These are phyloP conservation scores for Penicillium sp. DNA, from an alignment of 2,329 filamentous ascomycete genomes.

Conservation along the genomic window DNA sequence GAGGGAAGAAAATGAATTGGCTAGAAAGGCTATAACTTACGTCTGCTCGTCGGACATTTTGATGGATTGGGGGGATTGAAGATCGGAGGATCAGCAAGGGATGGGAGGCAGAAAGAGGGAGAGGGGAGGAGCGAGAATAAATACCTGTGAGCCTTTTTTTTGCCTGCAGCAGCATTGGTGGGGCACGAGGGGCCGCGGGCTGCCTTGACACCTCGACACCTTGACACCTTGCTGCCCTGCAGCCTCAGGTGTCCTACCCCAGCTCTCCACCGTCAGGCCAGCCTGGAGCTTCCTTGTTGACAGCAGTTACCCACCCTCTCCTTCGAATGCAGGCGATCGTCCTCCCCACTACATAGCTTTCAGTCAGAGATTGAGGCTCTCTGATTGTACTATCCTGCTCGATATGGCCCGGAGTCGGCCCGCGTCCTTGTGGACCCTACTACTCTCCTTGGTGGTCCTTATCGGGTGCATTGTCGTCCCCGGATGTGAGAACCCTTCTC, in stretches of 20 bases:
- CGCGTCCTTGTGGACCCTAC: conserved; percentile 63
- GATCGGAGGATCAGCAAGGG: conserved; percentile 23
- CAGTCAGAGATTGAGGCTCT: conserved; percentile 34
- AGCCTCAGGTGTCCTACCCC: conserved; percentile 28
- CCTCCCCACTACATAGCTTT: conserved; percentile 18
- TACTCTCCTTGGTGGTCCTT: conserved; percentile 58
- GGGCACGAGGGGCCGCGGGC: conserved; percentile 20
- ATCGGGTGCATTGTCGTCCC: conserved; percentile 62
- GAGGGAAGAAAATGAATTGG: conserved; percentile 12
- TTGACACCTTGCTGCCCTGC: conserved; percentile 12
- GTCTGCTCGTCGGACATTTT: conserved; percentile 82
- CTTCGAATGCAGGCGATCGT: conserved; percentile 33
- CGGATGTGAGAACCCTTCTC: conserved; percentile 54
- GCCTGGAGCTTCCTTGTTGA: conserved; percentile 30
- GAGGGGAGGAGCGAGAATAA: conserved; percentile 22
- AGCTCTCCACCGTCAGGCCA: conserved; percentile 36
- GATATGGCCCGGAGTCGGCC: conserved; percentile 53
- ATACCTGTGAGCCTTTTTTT: conserved; percentile 44
- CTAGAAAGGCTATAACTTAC: conserved; percentile 54
- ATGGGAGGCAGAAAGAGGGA: conserved; percentile 18
- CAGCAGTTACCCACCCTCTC: conserved; percentile 13
- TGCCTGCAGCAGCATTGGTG: conserved; percentile 25
- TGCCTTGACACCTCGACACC: conserved; percentile 10
- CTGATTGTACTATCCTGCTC: conserved; percentile 28
- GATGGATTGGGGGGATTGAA: conserved; percentile 34